A percentile compares a stretch with the other conserved stretches of the same genome.
Evolutionary conservation across 202 grass and related monocot species (phyloP).

Genomic region (Carex sylvatica): DNA sequence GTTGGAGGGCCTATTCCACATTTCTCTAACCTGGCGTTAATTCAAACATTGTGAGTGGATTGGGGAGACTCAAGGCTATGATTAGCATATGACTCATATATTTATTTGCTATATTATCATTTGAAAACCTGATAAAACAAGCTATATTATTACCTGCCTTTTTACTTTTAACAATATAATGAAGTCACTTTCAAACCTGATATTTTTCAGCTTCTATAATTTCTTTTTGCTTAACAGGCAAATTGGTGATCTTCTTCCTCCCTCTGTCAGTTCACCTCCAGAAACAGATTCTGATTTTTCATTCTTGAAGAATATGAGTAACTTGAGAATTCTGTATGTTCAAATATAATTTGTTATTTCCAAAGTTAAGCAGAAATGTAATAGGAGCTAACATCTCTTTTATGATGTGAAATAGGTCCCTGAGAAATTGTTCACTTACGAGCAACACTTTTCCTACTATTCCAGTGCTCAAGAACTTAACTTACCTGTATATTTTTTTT

Average conservation of each 20-base stretch:
- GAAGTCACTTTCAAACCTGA: neutral
- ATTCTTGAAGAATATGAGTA: conserved; percentile 21
- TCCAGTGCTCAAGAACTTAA: conserved; percentile 1
- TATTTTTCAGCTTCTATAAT: neutral
- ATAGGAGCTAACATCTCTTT: conserved; percentile 12
- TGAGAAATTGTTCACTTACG: conserved; percentile 21
- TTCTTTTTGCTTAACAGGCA: conserved; percentile 9
- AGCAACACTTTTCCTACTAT: neutral
- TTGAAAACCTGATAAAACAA: conserved; percentile 1
- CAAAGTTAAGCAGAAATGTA: neutral
- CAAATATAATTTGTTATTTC: conserved; percentile 4
- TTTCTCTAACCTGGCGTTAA: neutral
- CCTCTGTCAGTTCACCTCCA: neutral
- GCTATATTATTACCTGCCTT: neutral
- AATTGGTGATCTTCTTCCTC: conserved; percentile 25
- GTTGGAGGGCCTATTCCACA: conserved; percentile 11
- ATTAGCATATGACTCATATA: neutral
- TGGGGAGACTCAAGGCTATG: neutral
- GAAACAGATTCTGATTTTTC: conserved; percentile 22
- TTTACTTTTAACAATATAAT: neutral
- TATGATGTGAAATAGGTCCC: conserved; percentile 25
- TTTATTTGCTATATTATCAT: conserved; percentile 2
- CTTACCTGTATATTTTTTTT: conserved; percentile 16
- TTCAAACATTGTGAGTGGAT: conserved; percentile 15
- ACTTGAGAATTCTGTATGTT: conserved; percentile 21